Percentiles rank a stretch among this genome's conserved stretches.
phyloP scores from a whole-genome alignment of 495 filamentous ascomycete species.

The Beverwykella pulmonaria region DNA sequence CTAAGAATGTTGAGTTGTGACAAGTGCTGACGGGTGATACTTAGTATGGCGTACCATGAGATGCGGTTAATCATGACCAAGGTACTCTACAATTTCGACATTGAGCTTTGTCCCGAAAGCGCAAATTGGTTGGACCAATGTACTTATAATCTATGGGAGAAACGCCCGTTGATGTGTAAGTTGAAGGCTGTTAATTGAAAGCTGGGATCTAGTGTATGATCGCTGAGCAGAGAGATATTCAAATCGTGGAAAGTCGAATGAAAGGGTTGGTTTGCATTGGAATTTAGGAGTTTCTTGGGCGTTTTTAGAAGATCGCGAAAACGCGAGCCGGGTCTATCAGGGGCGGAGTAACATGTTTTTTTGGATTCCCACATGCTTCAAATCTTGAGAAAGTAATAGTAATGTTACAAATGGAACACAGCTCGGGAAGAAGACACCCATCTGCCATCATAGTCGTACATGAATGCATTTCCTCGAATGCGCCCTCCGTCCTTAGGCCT shows the following conservation, averaged over 20 bases:
- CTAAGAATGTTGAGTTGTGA: not conserved
- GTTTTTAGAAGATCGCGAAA: not conserved
- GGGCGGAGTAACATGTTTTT: not conserved
- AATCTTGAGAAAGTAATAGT: not conserved
- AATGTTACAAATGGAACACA: not conserved
- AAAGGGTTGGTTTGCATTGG: not conserved
- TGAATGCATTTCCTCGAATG: not conserved
- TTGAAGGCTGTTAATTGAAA: constrained; percentile 9
- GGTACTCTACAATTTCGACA: constrained; percentile 42
- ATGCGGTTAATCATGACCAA: constrained; percentile 44
- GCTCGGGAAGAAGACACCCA: not conserved
- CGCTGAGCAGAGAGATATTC: not conserved
- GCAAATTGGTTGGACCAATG: constrained; percentile 41
- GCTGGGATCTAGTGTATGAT: not conserved
- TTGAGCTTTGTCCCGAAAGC: constrained; percentile 41
- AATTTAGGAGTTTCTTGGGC: not conserved
- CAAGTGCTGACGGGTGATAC: constrained; percentile 5
- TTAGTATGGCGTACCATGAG: constrained; percentile 47
- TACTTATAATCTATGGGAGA: constrained; percentile 50
- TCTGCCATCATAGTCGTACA: too few relatives aligned
- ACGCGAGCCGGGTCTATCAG: not conserved
- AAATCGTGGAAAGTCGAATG: not conserved
- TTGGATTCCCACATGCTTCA: not conserved
- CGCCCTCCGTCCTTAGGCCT: constrained; percentile 47
- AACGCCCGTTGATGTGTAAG: constrained; percentile 42